These are phyloP conservation scores for Fusarium nodosum DNA, from an alignment of 2,329 filamentous ascomycete genomes.

Conservation along the genomic window DNA sequence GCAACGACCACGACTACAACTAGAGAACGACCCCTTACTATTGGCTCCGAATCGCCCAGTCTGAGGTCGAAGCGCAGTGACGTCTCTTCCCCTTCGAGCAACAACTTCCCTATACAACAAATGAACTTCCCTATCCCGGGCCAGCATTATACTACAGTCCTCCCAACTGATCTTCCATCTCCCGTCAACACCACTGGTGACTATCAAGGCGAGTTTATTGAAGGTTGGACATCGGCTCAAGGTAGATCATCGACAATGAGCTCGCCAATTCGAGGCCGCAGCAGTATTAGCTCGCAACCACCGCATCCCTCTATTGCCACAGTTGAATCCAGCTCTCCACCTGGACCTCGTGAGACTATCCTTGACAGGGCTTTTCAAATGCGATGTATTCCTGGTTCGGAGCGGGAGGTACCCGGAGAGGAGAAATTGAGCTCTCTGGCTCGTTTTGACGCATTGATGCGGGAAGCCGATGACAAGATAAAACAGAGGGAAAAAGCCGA, in stretches of 20 bases:
- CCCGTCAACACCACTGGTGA: slow-evolving; percentile 68
- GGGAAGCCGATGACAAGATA: slow-evolving; percentile 67
- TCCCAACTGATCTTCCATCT: slow-evolving; percentile 69
- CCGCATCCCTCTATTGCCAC: slow-evolving; percentile 57
- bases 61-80: slow-evolving; percentile 73
- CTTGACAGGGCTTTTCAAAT: slow-evolving; percentile 76
- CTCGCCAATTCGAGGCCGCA: slow-evolving; percentile 68
- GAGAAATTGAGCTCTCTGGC: slow-evolving; percentile 75
- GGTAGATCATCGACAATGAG: slow-evolving; percentile 70
- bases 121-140: slow-evolving; percentile 57
- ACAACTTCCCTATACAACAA: slow-evolving; percentile 58
- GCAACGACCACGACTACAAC: slow-evolving; percentile 62
- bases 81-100: slow-evolving; percentile 69
- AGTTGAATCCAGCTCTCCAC: slow-evolving; percentile 62
- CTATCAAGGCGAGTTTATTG: slow-evolving; percentile 68
- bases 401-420: slow-evolving; percentile 66
- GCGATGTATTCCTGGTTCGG: slow-evolving; percentile 72
- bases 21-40: slow-evolving; percentile 64
- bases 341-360: slow-evolving; percentile 72
- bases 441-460: slow-evolving; percentile 75
- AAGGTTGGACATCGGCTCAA: slow-evolving; percentile 72
- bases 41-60: slow-evolving; percentile 71
- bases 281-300: slow-evolving; percentile 67
- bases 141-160: slow-evolving; percentile 65
- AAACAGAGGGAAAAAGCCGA: slow-evolving; percentile 57